These are phyloP conservation scores for Huntiella bhutanensis DNA, from an alignment of 2,329 filamentous ascomycete species.

Conservation along the genomic window DNA sequence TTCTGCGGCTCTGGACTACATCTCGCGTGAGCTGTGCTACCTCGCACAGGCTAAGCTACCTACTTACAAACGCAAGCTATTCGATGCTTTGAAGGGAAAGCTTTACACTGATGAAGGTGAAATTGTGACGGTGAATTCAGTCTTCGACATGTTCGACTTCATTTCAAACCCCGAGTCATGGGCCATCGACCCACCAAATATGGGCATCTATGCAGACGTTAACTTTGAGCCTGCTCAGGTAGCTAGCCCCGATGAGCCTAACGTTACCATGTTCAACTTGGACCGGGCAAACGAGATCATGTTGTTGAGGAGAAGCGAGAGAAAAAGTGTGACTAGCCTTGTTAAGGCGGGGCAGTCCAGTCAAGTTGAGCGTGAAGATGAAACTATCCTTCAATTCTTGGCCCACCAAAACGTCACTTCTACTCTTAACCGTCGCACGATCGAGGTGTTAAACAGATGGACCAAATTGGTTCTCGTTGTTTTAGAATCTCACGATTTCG, in stretches of 20 bases:
- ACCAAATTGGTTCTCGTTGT: conserved; percentile 67
- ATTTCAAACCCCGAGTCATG: conserved; percentile 36
- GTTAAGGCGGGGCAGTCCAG: conserved; percentile 29
- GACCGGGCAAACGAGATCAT: conserved; percentile 57
- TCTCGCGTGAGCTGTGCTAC: conserved; percentile 65
- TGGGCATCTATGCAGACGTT: conserved; percentile 34
- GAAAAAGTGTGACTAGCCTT: conserved; percentile 29
- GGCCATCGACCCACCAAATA: conserved; percentile 29
- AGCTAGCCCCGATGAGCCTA: conserved; percentile 28
- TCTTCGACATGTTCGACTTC: conserved; percentile 92
- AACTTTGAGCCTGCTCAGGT: conserved; percentile 7
- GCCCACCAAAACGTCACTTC: conserved; percentile 43
- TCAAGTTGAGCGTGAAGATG: conserved; percentile 38
- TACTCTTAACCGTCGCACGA: conserved; percentile 36
- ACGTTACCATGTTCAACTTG: conserved; percentile 46
- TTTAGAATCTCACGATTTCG: conserved; percentile 64
- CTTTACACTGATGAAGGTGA: conserved; percentile 48
- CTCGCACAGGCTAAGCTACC: conserved; percentile 53
- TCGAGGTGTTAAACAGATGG: conserved; percentile 64
- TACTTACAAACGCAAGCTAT: conserved; percentile 47
- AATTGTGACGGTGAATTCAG: conserved; percentile 46
- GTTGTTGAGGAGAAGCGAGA: conserved; percentile 45
- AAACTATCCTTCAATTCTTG: conserved; percentile 40
- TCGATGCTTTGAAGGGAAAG: conserved; percentile 60
- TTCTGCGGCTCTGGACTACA: conserved; percentile 65